phyloP scores from a whole-genome alignment of 805 yeast genomes.

The Candida jianshihensis region DNA sequence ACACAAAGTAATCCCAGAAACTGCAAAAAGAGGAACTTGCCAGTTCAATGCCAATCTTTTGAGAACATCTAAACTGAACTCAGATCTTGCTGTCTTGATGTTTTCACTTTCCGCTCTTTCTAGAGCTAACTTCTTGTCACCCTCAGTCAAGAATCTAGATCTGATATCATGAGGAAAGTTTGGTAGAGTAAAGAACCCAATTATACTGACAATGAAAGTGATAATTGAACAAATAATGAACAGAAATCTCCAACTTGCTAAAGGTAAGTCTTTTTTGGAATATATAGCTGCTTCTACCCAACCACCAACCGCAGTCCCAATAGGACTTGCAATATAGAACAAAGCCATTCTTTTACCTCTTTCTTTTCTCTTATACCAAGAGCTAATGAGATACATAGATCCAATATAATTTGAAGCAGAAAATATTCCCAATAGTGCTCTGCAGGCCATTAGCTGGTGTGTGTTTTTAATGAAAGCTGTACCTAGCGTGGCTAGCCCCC shows the following conservation, averaged over 20 bases:
- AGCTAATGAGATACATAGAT: slow-evolving; percentile 31
- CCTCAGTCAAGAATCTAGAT: slow-evolving; percentile 21
- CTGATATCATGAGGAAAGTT: slow-evolving; percentile 20
- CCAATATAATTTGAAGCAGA: slow-evolving; percentile 38
- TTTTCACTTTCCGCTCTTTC: not conserved
- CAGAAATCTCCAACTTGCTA: slow-evolving; percentile 42
- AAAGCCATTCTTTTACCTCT: slow-evolving; percentile 34
- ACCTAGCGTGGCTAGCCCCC: slow-evolving; percentile 32
- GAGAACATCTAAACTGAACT: not conserved
- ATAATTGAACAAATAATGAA: slow-evolving; percentile 37
- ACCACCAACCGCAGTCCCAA: slow-evolving; percentile 38
- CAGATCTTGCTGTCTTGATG: not conserved
- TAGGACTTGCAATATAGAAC: slow-evolving; percentile 30
- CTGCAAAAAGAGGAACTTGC: slow-evolving; percentile 1
- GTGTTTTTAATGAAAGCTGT: slow-evolving; percentile 25
- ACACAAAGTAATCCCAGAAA: not conserved
- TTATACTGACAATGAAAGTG: slow-evolving; percentile 34
- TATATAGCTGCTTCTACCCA: slow-evolving; percentile 38
- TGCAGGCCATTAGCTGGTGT: slow-evolving; percentile 31
- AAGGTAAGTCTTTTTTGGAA: slow-evolving; percentile 30
- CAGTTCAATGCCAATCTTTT: not conserved
- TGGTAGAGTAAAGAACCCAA: slow-evolving; percentile 38
- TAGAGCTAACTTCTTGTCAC: slow-evolving; percentile 18
- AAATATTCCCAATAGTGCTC: slow-evolving; percentile 37
- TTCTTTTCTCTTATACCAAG: slow-evolving; percentile 39